Conservation (phyloP, 2,329 filamentous ascomycete genomes). For the Basipetospora chlamydospora region DNA sequence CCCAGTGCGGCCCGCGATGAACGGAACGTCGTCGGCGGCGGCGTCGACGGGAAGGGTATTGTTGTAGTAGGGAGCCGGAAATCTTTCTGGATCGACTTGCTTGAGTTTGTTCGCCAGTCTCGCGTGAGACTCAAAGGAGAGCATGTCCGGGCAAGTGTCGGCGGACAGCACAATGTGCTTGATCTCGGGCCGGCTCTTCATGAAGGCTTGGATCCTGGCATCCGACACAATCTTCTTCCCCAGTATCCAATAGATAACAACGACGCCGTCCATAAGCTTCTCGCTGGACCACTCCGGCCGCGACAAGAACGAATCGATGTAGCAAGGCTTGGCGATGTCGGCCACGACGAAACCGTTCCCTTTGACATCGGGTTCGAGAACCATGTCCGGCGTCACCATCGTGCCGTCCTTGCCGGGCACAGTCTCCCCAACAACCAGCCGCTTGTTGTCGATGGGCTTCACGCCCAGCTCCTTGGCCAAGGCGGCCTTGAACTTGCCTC, state of each 20-base stretch:
- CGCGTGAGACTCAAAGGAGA: conserved; percentile 54
- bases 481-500: conserved; percentile 64
- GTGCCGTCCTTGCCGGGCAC: conserved; percentile 51
- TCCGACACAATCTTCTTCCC: conserved; percentile 53
- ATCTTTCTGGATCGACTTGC: conserved; percentile 59
- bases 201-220: conserved; percentile 51
- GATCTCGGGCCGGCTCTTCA: conserved; percentile 41
- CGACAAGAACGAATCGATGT: conserved; percentile 53
- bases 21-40: conserved; percentile 11
- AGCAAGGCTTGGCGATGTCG: conserved; percentile 58
- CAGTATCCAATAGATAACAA: conserved; percentile 68
- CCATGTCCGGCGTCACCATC: conserved; percentile 72
- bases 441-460: conserved; percentile 36
- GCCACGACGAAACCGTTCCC: conserved; percentile 67
- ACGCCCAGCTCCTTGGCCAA: conserved; percentile 54
- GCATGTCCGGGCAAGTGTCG: conserved; percentile 61
- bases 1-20: conserved; percentile 28
- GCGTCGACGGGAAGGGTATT: conserved; percentile 25
- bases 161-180: conserved; percentile 66
- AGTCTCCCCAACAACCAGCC: conserved; percentile 46
- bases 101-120: conserved; percentile 54
- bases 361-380: conserved; percentile 51
- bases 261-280: conserved; percentile 51
- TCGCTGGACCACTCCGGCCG: conserved; percentile 57
- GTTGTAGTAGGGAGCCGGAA: conserved; percentile 52